Conservation (phyloP, 2,329 filamentous ascomycete genomes). For the Exophiala oligosperma region DNA sequence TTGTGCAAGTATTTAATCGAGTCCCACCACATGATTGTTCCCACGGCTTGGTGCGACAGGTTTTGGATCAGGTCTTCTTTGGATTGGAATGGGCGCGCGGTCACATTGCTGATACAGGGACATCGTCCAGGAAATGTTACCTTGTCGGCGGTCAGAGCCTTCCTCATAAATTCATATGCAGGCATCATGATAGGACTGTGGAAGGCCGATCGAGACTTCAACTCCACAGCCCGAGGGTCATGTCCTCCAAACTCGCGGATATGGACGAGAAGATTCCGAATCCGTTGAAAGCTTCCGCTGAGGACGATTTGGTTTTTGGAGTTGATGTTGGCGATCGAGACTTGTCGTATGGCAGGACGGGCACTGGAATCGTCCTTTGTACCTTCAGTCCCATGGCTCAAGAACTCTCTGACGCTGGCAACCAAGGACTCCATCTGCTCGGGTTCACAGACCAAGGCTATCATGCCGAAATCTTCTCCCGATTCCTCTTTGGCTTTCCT, state of each 20-base stretch:
- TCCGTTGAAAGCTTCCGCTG: conserved; percentile 80
- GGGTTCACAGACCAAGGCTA: conserved; percentile 85
- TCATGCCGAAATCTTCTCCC: conserved; percentile 89
- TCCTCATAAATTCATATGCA: conserved; percentile 71
- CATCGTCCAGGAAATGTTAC: conserved; percentile 74
- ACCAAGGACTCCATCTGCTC: conserved; percentile 70
- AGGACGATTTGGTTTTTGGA: conserved; percentile 95
- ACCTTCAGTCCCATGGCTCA: conserved; percentile 66
- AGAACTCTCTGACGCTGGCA: conserved; percentile 73
- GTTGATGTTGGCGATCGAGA: conserved; percentile 91
- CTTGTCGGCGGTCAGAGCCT: conserved; percentile 62
- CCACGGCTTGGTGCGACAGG: conserved; percentile 77
- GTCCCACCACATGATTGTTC: conserved; percentile 93
- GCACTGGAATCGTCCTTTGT: conserved; percentile 67
- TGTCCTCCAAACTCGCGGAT: conserved; percentile 87
- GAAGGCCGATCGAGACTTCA: conserved; percentile 55
- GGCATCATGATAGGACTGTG: conserved; percentile 82
- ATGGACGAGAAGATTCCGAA: conserved; percentile 78
- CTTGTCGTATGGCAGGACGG: conserved; percentile 76
- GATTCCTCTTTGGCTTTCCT: conserved; percentile 62
- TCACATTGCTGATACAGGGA: conserved; percentile 84
- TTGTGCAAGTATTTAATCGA: conserved; percentile 88
- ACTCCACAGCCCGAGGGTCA: conserved; percentile 80
- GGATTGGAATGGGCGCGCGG: conserved; percentile 72
- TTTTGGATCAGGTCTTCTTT: conserved; percentile 75